Evolutionary conservation across 2,329 filamentous ascomycete species (phyloP), one percentile per base, ranked within the genome.

Genomic region (Talaromyces sp.): DNA sequence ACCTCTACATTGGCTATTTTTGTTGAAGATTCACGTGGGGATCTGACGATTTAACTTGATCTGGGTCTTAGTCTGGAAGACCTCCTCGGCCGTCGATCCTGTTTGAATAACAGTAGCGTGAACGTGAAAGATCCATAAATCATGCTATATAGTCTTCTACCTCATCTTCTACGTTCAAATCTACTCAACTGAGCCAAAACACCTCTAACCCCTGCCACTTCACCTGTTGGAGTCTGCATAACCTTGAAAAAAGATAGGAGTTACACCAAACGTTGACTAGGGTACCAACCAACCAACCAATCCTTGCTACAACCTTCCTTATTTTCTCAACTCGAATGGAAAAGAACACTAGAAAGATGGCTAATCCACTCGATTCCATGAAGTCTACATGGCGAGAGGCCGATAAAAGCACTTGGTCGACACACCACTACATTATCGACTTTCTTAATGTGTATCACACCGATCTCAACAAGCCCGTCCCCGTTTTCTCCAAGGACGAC

Each of bases 401-500:
- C 27, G 70, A 72, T 63, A 67, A 62, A 28, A 62, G 63, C 18
- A 40, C 67, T 3, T 78, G 76, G 76, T 72, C 66, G 5, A 4
- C 66, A 5, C 62, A 66, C 50, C 75, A 77, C 62, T 72, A 67
- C 68, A 60, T 75, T 10, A 66, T 75, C 30, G 72, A 77, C 47
- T 44, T 70, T 0, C 63, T 77, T 4, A 66, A 67, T 51, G 66
- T 69, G 7, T 68, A 77, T 44, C 71, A 68, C 1, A 27, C 62
- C 3, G 53, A 62, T 10, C 68, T 74, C 34, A 65, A 76, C 40
- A 67, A 70, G 23, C 66, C 71, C 0, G 67, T 77, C 0, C 79
- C 78, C 0, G 69, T 77, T 2, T 75, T 79, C 65, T 40, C 67
- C 8, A 81, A 81, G 65, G 67, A 67, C 0, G 78, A 81, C 28